Conservation (phyloP, 1,284 basidiomycete species). For the Puccinia horiana region DNA sequence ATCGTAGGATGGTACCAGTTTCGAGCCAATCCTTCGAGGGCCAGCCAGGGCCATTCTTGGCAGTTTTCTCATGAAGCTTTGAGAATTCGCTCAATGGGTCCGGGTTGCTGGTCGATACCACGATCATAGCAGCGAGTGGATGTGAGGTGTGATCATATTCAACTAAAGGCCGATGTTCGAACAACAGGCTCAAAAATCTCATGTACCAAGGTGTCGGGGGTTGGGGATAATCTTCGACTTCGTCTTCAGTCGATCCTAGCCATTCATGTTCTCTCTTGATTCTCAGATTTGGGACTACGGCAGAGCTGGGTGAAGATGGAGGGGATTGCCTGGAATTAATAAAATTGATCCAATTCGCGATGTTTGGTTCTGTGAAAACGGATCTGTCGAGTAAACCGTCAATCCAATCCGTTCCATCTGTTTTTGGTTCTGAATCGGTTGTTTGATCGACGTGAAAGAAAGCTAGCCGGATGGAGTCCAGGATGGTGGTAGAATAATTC, state of each 20-base stretch:
- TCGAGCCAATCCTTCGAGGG: constrained; percentile 52
- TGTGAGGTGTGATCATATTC: constrained; percentile 28
- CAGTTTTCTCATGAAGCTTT: constrained; percentile 53
- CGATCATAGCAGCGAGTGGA: constrained; percentile 52
- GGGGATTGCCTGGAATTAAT: background rate
- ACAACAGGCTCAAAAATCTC: constrained; percentile 38
- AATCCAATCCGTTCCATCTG: constrained; percentile 13
- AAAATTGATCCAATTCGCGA: constrained; percentile 22
- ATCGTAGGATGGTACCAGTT: constrained; percentile 53
- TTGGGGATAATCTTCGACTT: constrained; percentile 14
- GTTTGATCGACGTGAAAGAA: constrained; percentile 3
- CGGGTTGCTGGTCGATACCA: constrained; percentile 55
- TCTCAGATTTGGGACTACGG: constrained; percentile 47
- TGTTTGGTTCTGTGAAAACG: constrained; percentile 16
- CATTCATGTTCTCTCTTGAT: constrained; percentile 45
- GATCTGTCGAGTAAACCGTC: background rate
- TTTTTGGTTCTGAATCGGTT: background rate
- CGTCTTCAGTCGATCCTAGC: background rate
- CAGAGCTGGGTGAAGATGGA: constrained; percentile 4
- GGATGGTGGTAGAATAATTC: constrained; percentile 30
- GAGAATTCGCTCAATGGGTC: constrained; percentile 56
- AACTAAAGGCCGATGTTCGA: constrained; percentile 10
- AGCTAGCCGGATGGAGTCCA: constrained; percentile 22
- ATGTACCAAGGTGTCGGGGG: constrained; percentile 51
- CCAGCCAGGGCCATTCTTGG: constrained; percentile 26